Evolutionary conservation across 176 grass and related monocot species (phyloP).

Genomic region (Microstegium vimineum): DNA sequence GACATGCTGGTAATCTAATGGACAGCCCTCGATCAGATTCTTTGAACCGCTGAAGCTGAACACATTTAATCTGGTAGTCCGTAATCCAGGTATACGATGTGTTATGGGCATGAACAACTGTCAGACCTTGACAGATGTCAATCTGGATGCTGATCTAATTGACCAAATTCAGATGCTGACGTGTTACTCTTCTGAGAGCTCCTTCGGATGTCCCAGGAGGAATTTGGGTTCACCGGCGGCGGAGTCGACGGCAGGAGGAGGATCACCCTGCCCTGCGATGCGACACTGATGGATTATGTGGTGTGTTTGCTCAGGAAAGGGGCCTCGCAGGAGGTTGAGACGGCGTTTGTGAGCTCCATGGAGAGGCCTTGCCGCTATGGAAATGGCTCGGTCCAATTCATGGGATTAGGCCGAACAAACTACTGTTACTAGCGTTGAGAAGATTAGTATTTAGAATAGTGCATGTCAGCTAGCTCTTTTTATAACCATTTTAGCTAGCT

Average conservation of each 20-base stretch:
- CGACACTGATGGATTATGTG: conserved; percentile 25
- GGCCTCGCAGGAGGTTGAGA: conserved; percentile 38
- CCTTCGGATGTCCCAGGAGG: conserved; percentile 39
- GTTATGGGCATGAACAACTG: neutral
- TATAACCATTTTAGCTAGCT: too few relatives aligned
- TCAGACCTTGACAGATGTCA: neutral
- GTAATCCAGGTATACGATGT: neutral
- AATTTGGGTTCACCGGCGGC: conserved; percentile 34
- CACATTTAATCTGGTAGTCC: neutral
- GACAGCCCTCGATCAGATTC: neutral
- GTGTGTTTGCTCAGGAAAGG: conserved; percentile 32
- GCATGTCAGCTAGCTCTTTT: too few relatives aligned
- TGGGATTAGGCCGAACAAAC: neutral
- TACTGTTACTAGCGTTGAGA: neutral
- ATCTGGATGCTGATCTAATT: neutral
- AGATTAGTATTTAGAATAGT: neutral
- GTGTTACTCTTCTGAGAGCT: conserved; percentile 56
- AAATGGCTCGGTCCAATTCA: neutral
- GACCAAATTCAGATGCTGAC: conserved; percentile 3
- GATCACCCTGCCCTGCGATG: conserved; percentile 46
- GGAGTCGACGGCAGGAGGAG: neutral
- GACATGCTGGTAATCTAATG: neutral
- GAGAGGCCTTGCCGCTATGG: neutral
- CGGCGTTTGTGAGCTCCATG: conserved; percentile 15
- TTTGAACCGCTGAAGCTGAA: neutral